Conservation (phyloP, 345 rosid genomes). For the Luvunga scandens region DNA sequence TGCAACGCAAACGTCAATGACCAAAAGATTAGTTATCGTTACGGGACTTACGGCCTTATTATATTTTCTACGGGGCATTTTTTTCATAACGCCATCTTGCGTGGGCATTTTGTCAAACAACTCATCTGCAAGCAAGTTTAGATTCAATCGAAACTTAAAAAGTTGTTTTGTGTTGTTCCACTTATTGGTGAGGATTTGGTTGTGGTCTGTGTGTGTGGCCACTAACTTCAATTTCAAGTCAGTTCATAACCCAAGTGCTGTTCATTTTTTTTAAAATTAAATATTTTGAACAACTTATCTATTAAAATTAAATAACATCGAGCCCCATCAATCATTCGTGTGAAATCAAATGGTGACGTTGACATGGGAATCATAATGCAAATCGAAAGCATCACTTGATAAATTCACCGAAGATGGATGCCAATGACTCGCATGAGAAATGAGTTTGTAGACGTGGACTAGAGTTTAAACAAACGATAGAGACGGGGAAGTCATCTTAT, state of each 20-base stretch:
- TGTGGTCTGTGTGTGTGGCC: background rate
- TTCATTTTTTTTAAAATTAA: too few species aligned
- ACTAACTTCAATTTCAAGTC: slow-evolving; percentile 10
- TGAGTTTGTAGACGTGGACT: too few species aligned
- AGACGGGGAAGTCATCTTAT: too few species aligned
- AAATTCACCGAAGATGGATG: too few species aligned
- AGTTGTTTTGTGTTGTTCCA: background rate
- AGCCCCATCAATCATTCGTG: too few species aligned
- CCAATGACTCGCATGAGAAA: too few species aligned
- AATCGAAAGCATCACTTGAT: too few species aligned
- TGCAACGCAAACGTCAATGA: background rate
- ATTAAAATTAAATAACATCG: too few species aligned
- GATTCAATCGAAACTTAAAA: background rate
- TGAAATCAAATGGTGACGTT: too few species aligned
- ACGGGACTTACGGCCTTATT: background rate
- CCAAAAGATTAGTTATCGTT: background rate
- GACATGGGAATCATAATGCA: too few species aligned
- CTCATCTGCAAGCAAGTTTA: background rate
- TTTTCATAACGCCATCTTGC: background rate
- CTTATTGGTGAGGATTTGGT: background rate
- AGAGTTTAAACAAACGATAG: too few species aligned
- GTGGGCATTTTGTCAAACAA: background rate
- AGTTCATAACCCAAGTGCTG: too few species aligned
- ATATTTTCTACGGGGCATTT: background rate
- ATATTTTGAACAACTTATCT: background rate